A percentile compares a stretch with the other conserved stretches of the same genome.
phyloP scores from a whole-genome alignment of 2,329 filamentous ascomycete genomes.

The Chrysoporthe austroafricana region DNA sequence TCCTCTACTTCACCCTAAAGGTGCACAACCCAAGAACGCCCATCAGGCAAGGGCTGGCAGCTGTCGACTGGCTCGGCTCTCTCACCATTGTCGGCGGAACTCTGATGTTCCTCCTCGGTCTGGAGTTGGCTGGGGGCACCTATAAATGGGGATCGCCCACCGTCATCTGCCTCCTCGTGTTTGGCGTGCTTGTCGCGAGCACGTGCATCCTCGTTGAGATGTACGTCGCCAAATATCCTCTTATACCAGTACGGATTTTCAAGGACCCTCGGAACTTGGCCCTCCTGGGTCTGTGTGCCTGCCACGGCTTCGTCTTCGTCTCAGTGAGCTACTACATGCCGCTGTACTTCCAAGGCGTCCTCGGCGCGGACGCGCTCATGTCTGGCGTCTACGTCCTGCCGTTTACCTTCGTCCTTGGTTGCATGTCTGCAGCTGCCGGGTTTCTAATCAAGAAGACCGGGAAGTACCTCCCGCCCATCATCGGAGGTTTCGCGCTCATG shows the following conservation, averaged over 20 bases:
- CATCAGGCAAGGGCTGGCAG: slow-evolving; percentile 62
- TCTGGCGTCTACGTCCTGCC: slow-evolving; percentile 67
- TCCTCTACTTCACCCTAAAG: slow-evolving; percentile 66
- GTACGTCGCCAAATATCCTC: slow-evolving; percentile 64
- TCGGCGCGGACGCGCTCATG: slow-evolving; percentile 62
- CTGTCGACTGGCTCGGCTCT: slow-evolving; percentile 64
- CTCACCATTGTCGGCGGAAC: slow-evolving; percentile 65
- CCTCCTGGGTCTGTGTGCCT: slow-evolving; percentile 50
- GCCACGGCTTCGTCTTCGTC: slow-evolving; percentile 63
- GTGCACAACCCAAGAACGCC: slow-evolving; percentile 70
- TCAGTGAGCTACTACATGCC: slow-evolving; percentile 72
- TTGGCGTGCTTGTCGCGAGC: slow-evolving; percentile 54
- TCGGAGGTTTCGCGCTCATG: slow-evolving; percentile 56
- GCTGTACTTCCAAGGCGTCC: slow-evolving; percentile 72
- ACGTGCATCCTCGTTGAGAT: slow-evolving; percentile 66
- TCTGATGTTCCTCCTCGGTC: slow-evolving; percentile 70
- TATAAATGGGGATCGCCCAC: slow-evolving; percentile 65
- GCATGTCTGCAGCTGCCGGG: slow-evolving; percentile 48
- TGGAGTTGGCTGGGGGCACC: slow-evolving; percentile 69
- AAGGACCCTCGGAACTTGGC: slow-evolving; percentile 58
- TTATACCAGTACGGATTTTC: slow-evolving; percentile 71
- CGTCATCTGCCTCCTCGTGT: slow-evolving; percentile 66
- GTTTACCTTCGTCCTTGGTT: slow-evolving; percentile 54
- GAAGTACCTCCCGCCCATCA: slow-evolving; percentile 60
- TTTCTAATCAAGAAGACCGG: slow-evolving; percentile 57